Base-by-base conservation (phyloP, 2,329 filamentous ascomycete species). In the Venturia asperata region DNA sequence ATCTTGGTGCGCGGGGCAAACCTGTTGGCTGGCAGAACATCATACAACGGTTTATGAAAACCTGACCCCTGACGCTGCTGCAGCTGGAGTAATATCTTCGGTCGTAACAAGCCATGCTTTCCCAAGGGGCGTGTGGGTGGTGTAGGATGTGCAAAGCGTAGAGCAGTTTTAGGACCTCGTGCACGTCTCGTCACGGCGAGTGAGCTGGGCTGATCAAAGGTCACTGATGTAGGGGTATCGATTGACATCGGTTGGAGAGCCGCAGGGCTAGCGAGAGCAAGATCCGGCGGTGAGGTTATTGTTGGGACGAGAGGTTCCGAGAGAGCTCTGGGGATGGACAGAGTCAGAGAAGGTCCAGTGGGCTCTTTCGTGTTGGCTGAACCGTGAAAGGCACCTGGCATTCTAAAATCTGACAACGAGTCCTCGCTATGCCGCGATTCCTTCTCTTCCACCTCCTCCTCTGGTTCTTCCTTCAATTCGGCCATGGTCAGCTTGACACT, bases 11-110 rank as follows among this genome's bases (percentile, higher is more conserved):
- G 81, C 77, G 67, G 82, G 76, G 58, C 82, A 49, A 88, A 78
- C 17, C 83, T 78, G n/a, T 83, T 84, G 1, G 87, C 85, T 0
- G 89, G 88, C 52, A 91, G 82, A n/a, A 91, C 84, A 69, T 93
- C 89, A 68, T 90, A 85, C 4, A 85, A 83, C 0, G 89, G 89
- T 63, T 81, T 81, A 0, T 88, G 87, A 30, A 89, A 83, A 19
- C 79, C 79, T 67, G 85, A 81, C 49, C 80, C 76, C 1, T 82
- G 79, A n/a, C 91, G 74, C 66, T 84, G 81, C 71, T 92, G 89
- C 19, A 92, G 77, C 73, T 93, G 89, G 6, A 92, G 80, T 6
- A 91, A 77, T 21, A 91, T 77, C 63, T 85, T 85, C 13, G 89
- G 88, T 19, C 88, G 84, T 39, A 89, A 27, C 27, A 41, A 24